Evolutionary conservation across 495 filamentous ascomycete genomes (phyloP), one percentile per base, ranked within the genome.

Genomic region (Penicillium steckii): DNA sequence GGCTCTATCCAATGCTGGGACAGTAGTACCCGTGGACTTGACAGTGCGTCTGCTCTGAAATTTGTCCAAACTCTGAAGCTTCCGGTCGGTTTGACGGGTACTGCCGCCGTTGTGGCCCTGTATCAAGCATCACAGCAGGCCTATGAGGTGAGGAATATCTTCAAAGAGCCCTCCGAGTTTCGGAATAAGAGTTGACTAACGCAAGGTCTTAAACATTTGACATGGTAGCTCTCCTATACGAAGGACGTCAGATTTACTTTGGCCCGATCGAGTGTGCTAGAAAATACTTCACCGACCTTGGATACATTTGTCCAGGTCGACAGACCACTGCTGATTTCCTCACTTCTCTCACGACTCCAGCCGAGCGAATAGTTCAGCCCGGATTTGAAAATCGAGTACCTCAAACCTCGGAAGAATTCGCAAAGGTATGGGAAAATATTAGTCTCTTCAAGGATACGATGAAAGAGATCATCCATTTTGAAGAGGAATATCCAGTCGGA

Each of bases 81-180:
- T 19, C 76, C 85, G 62, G 88, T 85, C 18, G 81, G 89, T 55
- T 74, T 87, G 41, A 82, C 84, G 67, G 77, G 84, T 53, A 84
- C 80, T 0, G 82, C 81, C 12, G 85, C 84, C 0, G 83, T 85
- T 43, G 86, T 90, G 10, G 85, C 87, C 0, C 73, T 91, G 0
- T 94, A 92, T 59, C 89, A 94, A 63, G 89, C 89, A 1, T 84
- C 82, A 6, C 88, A 95, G 66, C 84, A 79, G 53, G 92, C 92
- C 40, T 95, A 92, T 65, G 66, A 71, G 54, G 50, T 61, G 80
- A 12, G 29, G 29, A 6, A 3, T 32, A 32, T 3, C 7, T n/a
- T 13, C 29, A 32, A 12, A 9, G 10, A 12, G 8, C 29, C n/a
- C 29, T 32, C 10, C n/a, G 10, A 32, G 10, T 32, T 3, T n/a